Evolutionary conservation across 768 basidiomycete species (phyloP), one percentile per base, ranked within the genome.

Genomic region (Leccinum obscurum): DNA sequence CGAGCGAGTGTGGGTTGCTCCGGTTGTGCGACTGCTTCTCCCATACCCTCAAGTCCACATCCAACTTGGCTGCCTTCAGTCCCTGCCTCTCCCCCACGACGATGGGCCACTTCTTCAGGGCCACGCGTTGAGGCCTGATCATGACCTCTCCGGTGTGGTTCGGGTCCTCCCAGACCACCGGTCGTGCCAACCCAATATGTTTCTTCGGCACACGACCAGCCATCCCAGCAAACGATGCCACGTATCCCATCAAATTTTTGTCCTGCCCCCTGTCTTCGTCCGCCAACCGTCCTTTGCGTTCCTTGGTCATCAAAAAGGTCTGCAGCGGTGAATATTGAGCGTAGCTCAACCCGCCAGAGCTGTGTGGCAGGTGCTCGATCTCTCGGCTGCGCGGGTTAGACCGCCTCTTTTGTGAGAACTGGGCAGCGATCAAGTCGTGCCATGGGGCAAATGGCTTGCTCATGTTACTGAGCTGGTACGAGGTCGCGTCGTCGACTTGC

Each of bases 301-400:
- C 75, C 60, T 76, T 78, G 8, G 79, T 78, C 68, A 76, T 78
- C 69, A 86, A 75, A 55, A 76, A 74, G 0, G 81, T 78, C 56
- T 90, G 87, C 52, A 92, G 73, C 6, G 62, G 55, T 6, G 87
- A 78, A 37, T 81, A 78, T 44, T 77, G 75, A 3, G 83, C 72
- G 71, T 93, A 93, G 50, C 77, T 75, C 46, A 92, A 78, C 3
- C 83, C 92, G 41, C 80, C 90, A 39, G 74, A 78, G 28, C 75
- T 79, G 64, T 93, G 92, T 0, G 89, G 89, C 57, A 83, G 78
- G 48, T 82, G 86, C 61, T 85, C 84, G 62, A 93, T 86, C 44
- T 66, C 64, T 55, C 63, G 74, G 39, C 59, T 70, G 22, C 64
- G 62, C 7, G 72, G 60, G 50, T 71, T 58, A 32, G 64, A 62